A percentile compares a stretch with the other conserved stretches of the same genome.
These are phyloP conservation scores for Penicillium capsulatum DNA, from an alignment of 2,329 filamentous ascomycete species.

Conservation along the genomic window DNA sequence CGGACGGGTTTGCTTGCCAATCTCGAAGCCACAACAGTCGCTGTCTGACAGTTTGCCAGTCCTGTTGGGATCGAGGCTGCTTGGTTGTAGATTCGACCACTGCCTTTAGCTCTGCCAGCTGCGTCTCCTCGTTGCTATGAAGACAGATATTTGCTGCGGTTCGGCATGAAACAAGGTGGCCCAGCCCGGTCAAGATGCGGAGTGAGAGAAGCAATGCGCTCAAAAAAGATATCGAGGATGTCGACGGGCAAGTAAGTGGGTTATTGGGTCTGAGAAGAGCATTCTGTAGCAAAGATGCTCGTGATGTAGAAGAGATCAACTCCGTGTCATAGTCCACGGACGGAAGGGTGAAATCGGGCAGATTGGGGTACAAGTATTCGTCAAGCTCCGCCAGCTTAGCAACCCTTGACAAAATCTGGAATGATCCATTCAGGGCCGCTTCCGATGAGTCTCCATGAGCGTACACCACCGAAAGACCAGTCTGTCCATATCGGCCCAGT, in stretches of 20 bases:
- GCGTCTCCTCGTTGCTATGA: constrained; percentile 50
- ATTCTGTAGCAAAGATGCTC: constrained; percentile 41
- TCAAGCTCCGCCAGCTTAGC: constrained; percentile 50
- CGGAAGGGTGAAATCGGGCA: constrained; percentile 24
- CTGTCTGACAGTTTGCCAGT: constrained; percentile 48
- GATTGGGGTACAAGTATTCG: constrained; percentile 36
- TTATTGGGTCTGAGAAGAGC: constrained; percentile 39
- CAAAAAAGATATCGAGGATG: constrained; percentile 39
- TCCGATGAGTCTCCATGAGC: constrained; percentile 46
- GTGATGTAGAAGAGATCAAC: constrained; percentile 35
- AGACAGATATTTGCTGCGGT: constrained; percentile 49
- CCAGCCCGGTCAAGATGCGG: constrained; percentile 38
- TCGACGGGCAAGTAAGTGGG: constrained; percentile 39
- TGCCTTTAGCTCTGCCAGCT: constrained; percentile 50
- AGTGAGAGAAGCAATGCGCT: constrained; percentile 41
- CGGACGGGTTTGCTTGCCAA: constrained; percentile 46
- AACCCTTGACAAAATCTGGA: constrained; percentile 49
- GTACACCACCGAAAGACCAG: constrained; percentile 58
- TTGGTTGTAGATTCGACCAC: constrained; percentile 49
- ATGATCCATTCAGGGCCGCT: constrained; percentile 46
- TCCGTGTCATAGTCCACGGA: constrained; percentile 30
- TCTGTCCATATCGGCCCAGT: constrained; percentile 53
- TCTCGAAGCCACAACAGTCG: constrained; percentile 58
- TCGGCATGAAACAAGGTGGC: constrained; percentile 35
- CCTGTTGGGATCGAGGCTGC: constrained; percentile 43